Conservation (phyloP, 2,329 filamentous ascomycete species). For the Leptographium flavum region DNA sequence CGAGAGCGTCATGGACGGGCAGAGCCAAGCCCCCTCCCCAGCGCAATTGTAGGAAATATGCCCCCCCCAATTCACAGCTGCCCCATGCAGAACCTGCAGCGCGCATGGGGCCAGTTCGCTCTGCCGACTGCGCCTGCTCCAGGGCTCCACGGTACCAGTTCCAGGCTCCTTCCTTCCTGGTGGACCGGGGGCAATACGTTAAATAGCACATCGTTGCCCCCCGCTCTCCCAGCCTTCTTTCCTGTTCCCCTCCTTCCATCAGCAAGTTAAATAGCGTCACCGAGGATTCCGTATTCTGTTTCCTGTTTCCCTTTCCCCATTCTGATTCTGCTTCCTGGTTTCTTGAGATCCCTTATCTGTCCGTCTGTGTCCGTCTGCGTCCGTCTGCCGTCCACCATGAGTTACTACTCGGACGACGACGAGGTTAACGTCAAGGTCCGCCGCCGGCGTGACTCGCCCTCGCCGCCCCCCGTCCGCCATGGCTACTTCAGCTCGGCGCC, state of each 20-base stretch:
- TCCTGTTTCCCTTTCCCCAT: not conserved
- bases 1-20: no score
- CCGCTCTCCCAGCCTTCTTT: constrained; percentile 11
- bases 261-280: not conserved
- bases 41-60: no score
- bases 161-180: constrained; percentile 1
- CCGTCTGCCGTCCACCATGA: constrained; percentile 5
- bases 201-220: constrained; percentile 8
- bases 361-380: no score
- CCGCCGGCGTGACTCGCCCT: constrained; percentile 19
- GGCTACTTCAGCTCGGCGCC: constrained; percentile 27
- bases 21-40: no score
- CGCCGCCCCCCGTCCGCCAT: constrained; percentile 18
- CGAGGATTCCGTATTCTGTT: not conserved
- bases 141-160: no score
- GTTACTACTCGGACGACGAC: constrained; percentile 34
- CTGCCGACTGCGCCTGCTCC: no score
- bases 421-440: constrained; percentile 37
- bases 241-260: constrained; percentile 1
- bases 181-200: no score
- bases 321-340: not conserved
- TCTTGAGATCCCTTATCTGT: no score
- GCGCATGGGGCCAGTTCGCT: no score
- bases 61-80: no score
- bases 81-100: no score